Evolutionary conservation across 163 green algal species (phyloP), one percentile per base, ranked within the genome.

Genomic region (Scenedesmus sp.): DNA sequence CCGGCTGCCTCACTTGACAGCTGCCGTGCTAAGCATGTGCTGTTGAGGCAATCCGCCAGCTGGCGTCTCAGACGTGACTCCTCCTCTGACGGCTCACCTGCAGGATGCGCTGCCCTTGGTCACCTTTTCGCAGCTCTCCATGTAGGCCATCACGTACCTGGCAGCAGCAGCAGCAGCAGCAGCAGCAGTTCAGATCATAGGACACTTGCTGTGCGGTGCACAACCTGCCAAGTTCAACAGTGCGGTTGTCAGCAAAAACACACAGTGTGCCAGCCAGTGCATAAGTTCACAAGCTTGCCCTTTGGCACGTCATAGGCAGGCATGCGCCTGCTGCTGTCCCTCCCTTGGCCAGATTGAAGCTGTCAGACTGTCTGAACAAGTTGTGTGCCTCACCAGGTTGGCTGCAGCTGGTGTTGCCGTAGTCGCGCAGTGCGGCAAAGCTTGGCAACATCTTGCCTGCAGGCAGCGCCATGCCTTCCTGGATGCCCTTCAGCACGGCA

Each of bases 401-500:
- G 83, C 70, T 89, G 87, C 91, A 88, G 82, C 70, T 93, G 35
- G 94, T 96, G 93, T 96, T 96, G 92, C 94, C 94, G 76, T 95
- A 95, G 88, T 95, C 93, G 9, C 89, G 59, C 87, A 96, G 86
- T 0, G 85, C 81, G 0, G 94, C 94, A 88, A 95, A 96, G 90
- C 88, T 94, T 26, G 93, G 92, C 33, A 96, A 79, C 94, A 96
- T 95, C 68, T 70, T 83, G 24, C 51, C 37, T 3, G 83, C 43
- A 2, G 94, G 93, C 89, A 96, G 92, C 1, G 43, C 72, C 49
- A 96, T 86, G 43, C 86, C 92, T 51, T 82, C 83, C 90, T 95
- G 94, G 72, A 96, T 92, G 5, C 92, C 93, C 89, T 96, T 96
- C n/a, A 96, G 89, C 83, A 96, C 94, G 13, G 94, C 94, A 72